Evolutionary conservation across 2,329 filamentous ascomycete genomes (phyloP), one percentile per base, ranked within the genome.

Genomic region (Colletotrichum zoysiae): DNA sequence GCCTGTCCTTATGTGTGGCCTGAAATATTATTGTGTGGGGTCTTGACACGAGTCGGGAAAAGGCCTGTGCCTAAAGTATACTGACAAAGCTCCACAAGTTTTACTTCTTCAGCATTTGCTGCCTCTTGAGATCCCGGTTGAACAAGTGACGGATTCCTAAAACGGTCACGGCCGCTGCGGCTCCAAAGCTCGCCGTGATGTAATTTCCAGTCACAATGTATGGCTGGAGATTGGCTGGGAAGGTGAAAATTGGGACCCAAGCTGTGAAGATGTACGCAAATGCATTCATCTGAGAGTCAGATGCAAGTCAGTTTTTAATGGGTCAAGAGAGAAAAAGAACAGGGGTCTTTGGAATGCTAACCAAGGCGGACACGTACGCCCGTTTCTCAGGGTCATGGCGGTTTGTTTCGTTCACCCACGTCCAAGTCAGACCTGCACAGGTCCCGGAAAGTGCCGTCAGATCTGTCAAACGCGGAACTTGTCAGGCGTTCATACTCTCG

Each of bases 191-290:
- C 12, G 76, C 76, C 5, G 77, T 78, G 35, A 78, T 74, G 71
- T 78, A 78, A 56, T 78, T 77, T 5, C 77, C 77, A 1, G 76
- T 67, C 1, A 78, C 76, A 51, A 78, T 78, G 62, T 76, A 78
- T 14, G 77, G 77, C 72, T 78, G 77, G 5, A 74, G 66, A n/a
- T 74, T 73, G n/a, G 77, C 74, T 9, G 77, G 77, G 42, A 78
- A 78, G 16, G 77, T 78, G 46, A 78, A 78, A 44, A 78, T 78
- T 5, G 75, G 74, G 0, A 78, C 71, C 77, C 77, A 78, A 1
- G 77, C 77, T n/a, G 74, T 75, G 69, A 78, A 78, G 14, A 77
- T 78, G 61, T 76, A 78, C 18, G 77, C 75, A 20, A 77, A 78
- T 0, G 75, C 76, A 35, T 78, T 78, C 77, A 78, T 78, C 76